Evolutionary conservation across 2,329 filamentous ascomycete species (phyloP), one percentile per base, ranked within the genome.

Genomic region (Bretziella fagacearum): DNA sequence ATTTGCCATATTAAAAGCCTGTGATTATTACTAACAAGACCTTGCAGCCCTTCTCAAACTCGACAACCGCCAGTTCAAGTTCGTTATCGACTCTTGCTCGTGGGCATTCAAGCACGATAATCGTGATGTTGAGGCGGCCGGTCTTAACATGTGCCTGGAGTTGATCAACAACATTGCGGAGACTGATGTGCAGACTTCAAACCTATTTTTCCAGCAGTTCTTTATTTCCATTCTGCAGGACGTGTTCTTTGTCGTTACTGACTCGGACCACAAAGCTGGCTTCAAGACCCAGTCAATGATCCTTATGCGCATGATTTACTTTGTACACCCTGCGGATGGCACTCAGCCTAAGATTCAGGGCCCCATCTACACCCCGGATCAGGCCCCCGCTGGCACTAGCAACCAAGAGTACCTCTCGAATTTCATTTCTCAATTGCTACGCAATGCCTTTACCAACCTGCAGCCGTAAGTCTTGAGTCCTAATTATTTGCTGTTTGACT

Each of bases 31-130:
- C 46, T 51, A 4, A 46, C 30, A 52, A n/a, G 3, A 27, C 43
- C 35, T 49, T 17, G 32, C 30, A 70, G 77, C 91, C 1, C 73
- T 98, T 18, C 72, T 98, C 54, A 93, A 93, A 64, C 77, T 98
- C 27, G 89, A 98, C 60, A 89, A 84, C 58, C 79, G 85, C 51
- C 91, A 95, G 60, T 98, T 98, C 77, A 98, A 98, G 67, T 93
- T 96, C 59, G 87, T 98, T 57, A 96, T 98, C 55, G 91, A 98
- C 63, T 93, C 89, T 29, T 98, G 93, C 70, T 86, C 96, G 73
- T 98, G 91, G 93, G 91, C 93, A n/a, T 95, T 89, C 69, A 98
- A 98, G 70, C 91, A 98, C 64, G 91, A 98, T 67, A 98, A 98
- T 65, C 83, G 91, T 51, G 86, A 95, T 59, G 91, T 98, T 25